Evolutionary conservation across 352 stramenopile genomes (phyloP), one percentile per base, ranked within the genome.

Genomic region (Globisporangium irregulare): DNA sequence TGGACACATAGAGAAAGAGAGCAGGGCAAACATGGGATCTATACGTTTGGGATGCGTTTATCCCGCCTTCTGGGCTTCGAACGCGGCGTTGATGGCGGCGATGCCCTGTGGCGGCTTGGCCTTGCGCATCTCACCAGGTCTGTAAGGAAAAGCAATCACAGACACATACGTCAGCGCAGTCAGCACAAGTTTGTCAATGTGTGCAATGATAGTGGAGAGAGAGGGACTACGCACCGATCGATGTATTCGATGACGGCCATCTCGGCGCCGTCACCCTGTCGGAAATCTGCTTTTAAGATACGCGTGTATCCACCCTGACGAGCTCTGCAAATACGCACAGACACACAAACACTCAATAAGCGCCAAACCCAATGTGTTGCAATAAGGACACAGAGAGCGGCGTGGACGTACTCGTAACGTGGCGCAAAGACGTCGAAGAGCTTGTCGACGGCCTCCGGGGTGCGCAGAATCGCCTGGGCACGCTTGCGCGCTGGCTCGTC

Each of bases 171-270:
- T 27, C 24, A 51, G 29, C 29, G 29, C 10, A 46, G 48, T 22
- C 36, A 32, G 1, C 20, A 54, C 15, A 10, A 22, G 5, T 15
- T 4, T 51, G 10, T 4, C 32, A 61, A 22, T 34, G 8, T 9
- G 22, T 54, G 3, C 32, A 29, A 27, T 1, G 12, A 22, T 18
- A 66, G n/a, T n/a, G n/a, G 20, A 53, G 18, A 34, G 18, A 58
- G 10, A 62, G 3, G 8, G 63, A 54, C 5, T 36, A 59, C 77
- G 53, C 74, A 95, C 89, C 90, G 87, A 73, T 99, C 97, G 24
- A 99, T 92, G 84, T 98, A 99, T 88, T 99, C 97, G 79, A 99
- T 98, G 24, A 99, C 74, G 15, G 95, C 94, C 97, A 99, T 99
- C 62, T 98, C 93, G 64, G 97, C 96, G 64, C 96, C 96, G 73